These are phyloP conservation scores for Fomitopsis pulvina DNA, from an alignment of 768 basidiomycete genomes.

Conservation along the genomic window DNA sequence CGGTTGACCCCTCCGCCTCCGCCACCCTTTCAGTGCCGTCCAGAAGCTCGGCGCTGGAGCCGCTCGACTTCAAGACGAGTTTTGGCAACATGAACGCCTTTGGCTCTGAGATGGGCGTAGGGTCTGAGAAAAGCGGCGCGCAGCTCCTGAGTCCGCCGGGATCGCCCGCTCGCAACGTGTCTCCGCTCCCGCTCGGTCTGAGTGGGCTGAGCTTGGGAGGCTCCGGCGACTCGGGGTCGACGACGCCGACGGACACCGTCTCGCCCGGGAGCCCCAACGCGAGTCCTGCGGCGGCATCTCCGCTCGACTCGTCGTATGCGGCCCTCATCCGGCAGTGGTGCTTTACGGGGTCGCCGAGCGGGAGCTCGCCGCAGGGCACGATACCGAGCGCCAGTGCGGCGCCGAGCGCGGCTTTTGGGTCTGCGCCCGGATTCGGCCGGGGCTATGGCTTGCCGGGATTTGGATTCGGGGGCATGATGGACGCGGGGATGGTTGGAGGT, in stretches of 20 bases:
- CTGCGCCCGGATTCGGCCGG: conserved; percentile 11
- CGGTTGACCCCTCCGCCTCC: background rate
- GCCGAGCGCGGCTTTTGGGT: conserved; percentile 6
- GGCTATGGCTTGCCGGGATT: conserved; percentile 23
- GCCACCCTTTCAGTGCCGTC: background rate
- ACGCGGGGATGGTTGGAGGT: conserved; percentile 23
- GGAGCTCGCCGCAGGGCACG: background rate
- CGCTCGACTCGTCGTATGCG: conserved; percentile 39
- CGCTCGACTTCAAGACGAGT: conserved; percentile 2
- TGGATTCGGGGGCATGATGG: conserved; percentile 15
- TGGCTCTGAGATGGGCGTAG: background rate
- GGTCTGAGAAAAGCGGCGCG: background rate
- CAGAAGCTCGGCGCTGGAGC: background rate
- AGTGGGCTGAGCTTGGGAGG: background rate
- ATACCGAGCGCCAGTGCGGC: conserved; percentile 28
- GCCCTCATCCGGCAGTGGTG: conserved; percentile 65
- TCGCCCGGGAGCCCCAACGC: background rate
- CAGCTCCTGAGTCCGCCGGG: conserved; percentile 21
- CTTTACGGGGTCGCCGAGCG: conserved; percentile 34
- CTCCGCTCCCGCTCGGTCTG: conserved; percentile 3
- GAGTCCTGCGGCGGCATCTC: background rate
- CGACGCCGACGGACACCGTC: background rate
- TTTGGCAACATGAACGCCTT: background rate
- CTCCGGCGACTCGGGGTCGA: background rate
- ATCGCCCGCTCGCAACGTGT: conserved; percentile 10